Base-by-base conservation (phyloP, 1,139 yeast species). In the Casaregolazyma lundiana region DNA sequence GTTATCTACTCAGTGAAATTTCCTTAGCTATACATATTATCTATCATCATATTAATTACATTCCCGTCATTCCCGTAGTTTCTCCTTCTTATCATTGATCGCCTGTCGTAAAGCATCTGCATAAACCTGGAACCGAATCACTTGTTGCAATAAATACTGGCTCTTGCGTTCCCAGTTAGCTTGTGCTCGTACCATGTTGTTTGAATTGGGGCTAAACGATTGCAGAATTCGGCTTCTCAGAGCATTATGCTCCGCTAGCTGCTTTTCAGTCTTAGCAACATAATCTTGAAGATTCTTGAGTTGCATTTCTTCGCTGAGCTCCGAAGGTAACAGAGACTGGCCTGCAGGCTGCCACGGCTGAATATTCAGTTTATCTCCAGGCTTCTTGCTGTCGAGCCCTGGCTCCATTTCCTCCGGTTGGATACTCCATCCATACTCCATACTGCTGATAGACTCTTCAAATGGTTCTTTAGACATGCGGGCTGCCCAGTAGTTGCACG, bases 401-500 rank as follows among this genome's bases (percentile, higher is more conserved):
- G 43, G 36, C 29, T 24, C 29, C 20, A 18, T 16, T 11, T 30
- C 7, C 4, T 51, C 51, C 19, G 46, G 45, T 11, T 48, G 24
- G 3, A 47, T 42, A 35, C 60, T 77, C 95, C 95, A 87, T 1
- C 96, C 96, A 60, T 79, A 86, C 58, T 87, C 94, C 53, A 81
- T 77, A 38, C 86, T 84, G 2, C 88, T 78, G 15, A 85, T 77
- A 48, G 85, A 64, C 46, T 74, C 79, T 29, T 71, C 68, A 22
- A 73, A 65, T 1, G 95, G 95, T 35, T 84, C 81, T 16, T 89
- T 84, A 4, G 95, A 83, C 34, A 84, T 76, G 56, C 90, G 75
- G 1, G 90, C 84, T 3, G 94, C 86, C 96, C 96, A 87, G 63
- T 84, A 87, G 64, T 87, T 87, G 66, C 92, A 81, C 3, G 92